A percentile compares a stretch with the other conserved stretches of the same genome.
Conservation (phyloP, 495 filamentous ascomycete genomes). For the Annulohypoxylon maeteangense region DNA sequence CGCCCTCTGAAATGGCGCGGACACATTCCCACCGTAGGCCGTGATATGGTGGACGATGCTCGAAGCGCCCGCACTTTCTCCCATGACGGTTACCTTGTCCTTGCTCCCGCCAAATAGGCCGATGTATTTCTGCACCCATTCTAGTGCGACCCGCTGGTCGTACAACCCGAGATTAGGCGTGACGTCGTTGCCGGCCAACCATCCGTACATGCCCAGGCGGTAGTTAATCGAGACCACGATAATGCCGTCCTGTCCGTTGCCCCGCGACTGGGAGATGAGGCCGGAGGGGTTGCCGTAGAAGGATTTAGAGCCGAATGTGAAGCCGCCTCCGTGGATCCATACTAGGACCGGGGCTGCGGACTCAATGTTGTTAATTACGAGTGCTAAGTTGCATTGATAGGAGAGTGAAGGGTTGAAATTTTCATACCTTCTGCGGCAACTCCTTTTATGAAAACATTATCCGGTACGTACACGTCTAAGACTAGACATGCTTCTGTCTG, state of each 20-base stretch:
- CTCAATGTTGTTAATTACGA: background rate
- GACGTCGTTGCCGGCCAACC: constrained; percentile 63
- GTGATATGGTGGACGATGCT: constrained; percentile 71
- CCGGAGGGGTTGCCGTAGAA: constrained; percentile 53
- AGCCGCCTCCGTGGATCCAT: constrained; percentile 71
- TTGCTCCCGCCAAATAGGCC: constrained; percentile 71
- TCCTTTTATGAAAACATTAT: constrained; percentile 17
- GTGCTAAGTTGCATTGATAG: background rate
- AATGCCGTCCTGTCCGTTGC: constrained; percentile 54
- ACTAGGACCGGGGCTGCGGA: constrained; percentile 63
- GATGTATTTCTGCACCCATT: constrained; percentile 75
- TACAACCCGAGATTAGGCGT: constrained; percentile 69
- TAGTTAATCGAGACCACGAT: constrained; percentile 72
- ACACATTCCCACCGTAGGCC: constrained; percentile 56
- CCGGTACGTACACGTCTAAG: constrained; percentile 36
- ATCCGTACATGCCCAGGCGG: constrained; percentile 73
- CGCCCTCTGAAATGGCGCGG: constrained; percentile 41
- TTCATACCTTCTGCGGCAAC: constrained; percentile 5
- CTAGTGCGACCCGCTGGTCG: constrained; percentile 71
- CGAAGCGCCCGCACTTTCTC: constrained; percentile 67
- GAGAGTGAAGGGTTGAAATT: background rate
- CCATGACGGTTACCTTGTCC: constrained; percentile 68
- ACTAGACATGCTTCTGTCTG: constrained; percentile 41
- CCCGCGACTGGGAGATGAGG: constrained; percentile 56
- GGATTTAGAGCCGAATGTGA: constrained; percentile 61